A percentile compares a stretch with the other conserved stretches of the same genome.
Conservation (phyloP, 345 rosid species). For the Toxicodendron radicans region DNA sequence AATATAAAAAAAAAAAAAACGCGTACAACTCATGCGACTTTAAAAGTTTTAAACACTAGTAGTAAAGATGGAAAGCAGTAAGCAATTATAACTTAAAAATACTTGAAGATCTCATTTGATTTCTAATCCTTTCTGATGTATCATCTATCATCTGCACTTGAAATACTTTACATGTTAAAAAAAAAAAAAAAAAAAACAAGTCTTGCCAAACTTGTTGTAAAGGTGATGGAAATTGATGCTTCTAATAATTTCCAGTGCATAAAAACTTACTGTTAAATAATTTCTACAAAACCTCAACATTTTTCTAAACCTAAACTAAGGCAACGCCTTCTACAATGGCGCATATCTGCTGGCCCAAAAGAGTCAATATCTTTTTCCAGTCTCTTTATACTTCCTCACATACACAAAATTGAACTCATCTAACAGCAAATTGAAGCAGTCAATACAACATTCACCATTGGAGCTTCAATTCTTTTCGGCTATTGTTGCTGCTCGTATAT, state of each 20-base stretch:
- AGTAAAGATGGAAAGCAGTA: not conserved
- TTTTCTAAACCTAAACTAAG: not conserved
- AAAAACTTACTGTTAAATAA: not conserved
- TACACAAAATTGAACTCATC: not conserved
- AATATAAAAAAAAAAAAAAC: no score
- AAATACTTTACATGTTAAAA: not conserved
- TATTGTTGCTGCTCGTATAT: slow-evolving; percentile 82
- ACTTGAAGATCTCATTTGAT: not conserved
- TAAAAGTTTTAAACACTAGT: no score
- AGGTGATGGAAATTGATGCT: not conserved
- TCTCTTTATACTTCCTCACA: not conserved
- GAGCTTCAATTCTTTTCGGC: not conserved
- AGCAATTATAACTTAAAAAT: not conserved
- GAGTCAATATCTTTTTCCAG: not conserved
- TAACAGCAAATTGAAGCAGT: not conserved
- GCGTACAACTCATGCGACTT: no score
- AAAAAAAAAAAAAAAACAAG: no score
- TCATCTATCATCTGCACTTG: not conserved
- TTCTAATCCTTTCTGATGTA: not conserved
- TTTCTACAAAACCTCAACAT: not conserved
- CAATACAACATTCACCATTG: not conserved
- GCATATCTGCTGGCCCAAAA: not conserved
- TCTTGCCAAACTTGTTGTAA: not conserved
- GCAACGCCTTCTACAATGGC: not conserved
- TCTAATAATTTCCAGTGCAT: not conserved